Evolutionary conservation across 2,329 filamentous ascomycete species (phyloP), one percentile per base, ranked within the genome.

Genomic region (Aspergillus fructus): DNA sequence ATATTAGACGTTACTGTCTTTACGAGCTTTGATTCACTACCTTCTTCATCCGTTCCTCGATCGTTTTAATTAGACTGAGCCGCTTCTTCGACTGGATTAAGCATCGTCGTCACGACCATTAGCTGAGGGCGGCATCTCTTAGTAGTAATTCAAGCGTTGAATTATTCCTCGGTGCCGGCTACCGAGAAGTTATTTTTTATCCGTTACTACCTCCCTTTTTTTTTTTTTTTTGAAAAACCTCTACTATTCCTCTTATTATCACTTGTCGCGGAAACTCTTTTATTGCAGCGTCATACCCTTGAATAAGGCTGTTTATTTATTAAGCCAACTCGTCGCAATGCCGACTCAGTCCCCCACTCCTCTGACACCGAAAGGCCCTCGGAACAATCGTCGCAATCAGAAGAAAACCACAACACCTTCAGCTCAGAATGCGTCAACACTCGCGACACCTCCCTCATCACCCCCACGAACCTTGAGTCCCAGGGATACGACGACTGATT

Each of bases 251-350:
- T 66, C 62, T 63, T 62, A 46, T 30, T 48, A 21, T 30, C 34
- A 42, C 42, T 52, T 64, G 55, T 63, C 62, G 59, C 59, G 54
- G 66, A 68, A 61, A 56, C 57, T 55, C 65, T 65, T 64, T 60
- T 66, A 62, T 66, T 63, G 45, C 50, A 4, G 24, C 46, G 50
- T 43, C 42, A 23, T 41, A n/a, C 37, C 68, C 65, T 68, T 60
- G 64, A 62, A 62, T 12, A 67, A 71, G 77, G 76, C 76, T 78
- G 76, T 72, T 69, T 80, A 81, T 81, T 79, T 80, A 75, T 78
- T 76, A 78, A 80, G 75, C 75, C 74, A 70, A 70, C 53, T 61
- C 45, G 64, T 71, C 67, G 65, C 61, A 61, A 82, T 82, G 80
- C 78, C 79, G 68, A 71, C 76, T 48, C 73, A 74, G 68, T 65